Evolutionary conservation across 306 rosid species (phyloP), one percentile per base, ranked within the genome.

Genomic region (Castanea mollissima): DNA sequence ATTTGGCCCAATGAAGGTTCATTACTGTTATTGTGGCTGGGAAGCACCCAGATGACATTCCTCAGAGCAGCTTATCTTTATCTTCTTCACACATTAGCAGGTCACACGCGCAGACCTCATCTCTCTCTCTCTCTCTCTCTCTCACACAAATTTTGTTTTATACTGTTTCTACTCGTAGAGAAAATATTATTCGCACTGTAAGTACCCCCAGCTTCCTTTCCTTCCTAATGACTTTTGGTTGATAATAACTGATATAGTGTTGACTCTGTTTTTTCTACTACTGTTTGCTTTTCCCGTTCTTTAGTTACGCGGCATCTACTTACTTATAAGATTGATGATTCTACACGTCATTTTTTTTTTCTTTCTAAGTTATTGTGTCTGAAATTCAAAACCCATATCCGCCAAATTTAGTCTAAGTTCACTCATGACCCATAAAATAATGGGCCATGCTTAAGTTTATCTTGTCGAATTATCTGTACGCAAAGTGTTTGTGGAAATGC

Each of bases 401-500:
- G 10, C 69, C 38, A 59, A 59, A 59, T 13, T 14, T 23, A 59
- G 41, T 14, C 41, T 14, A 63, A 63, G 41, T 63, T 63, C 20
- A 63, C 20, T 63, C 44, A 63, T 14, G n/a, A 27, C 69, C 69
- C 10, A 27, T 11, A 5, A 27, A 63, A 49, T 16, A 63, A 27
- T 27, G n/a, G 5, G 20, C 29, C 41, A 1, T 29, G 4, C 11
- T 0, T 13, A 6, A 62, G n/a, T 27, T 62, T 62, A 27, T 62
- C 69, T 62, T 1, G 9, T 62, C 6, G 20, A 15, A 19, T 63
- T 29, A 29, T 35, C 21, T 63, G 69, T 18, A 63, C 12, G 41
- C 35, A 68, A 75, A 62, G 6, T 58, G 76, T 69, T 69, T 46
- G 84, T 2, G 25, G 72, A 57, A 74, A 80, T 80, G 56, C 44